Evolutionary conservation across 805 yeast genomes (phyloP).

Genomic region (Saccharomycopsis sp.): DNA sequence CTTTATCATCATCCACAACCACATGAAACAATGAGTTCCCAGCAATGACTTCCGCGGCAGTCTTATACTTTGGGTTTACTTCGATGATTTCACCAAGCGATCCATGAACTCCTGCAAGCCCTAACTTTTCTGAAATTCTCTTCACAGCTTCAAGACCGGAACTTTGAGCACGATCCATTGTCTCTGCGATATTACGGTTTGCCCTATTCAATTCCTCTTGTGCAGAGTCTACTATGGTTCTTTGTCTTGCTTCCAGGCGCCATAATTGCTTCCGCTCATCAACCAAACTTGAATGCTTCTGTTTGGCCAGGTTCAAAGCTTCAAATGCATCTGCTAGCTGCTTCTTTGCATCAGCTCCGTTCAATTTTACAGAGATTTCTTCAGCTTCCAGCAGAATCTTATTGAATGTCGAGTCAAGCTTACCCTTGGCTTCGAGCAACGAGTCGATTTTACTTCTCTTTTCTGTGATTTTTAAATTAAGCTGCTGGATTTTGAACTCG

Average conservation of each 20-base stretch:
- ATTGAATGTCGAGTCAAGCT: slow-evolving; percentile 22
- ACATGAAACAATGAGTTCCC: slow-evolving; percentile 82
- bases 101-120: slow-evolving; percentile 68
- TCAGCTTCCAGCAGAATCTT: slow-evolving; percentile 28
- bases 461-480: slow-evolving; percentile 28
- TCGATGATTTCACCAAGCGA: slow-evolving; percentile 77
- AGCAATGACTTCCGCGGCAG: slow-evolving; percentile 85
- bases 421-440: slow-evolving; percentile 16
- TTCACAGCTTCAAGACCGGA: slow-evolving; percentile 65
- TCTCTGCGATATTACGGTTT: slow-evolving; percentile 55
- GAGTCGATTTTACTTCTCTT: slow-evolving; percentile 27
- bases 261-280: slow-evolving; percentile 69
- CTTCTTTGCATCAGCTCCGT: slow-evolving; percentile 30
- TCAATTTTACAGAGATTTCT: slow-evolving; percentile 32
- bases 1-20: slow-evolving; percentile 81
- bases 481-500: slow-evolving; percentile 38
- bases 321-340: slow-evolving; percentile 30
- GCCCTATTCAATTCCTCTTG: slow-evolving; percentile 49
- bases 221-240: slow-evolving; percentile 49
- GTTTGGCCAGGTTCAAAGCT: slow-evolving; percentile 31
- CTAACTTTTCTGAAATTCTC: slow-evolving; percentile 52
- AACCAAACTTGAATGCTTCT: slow-evolving; percentile 37
- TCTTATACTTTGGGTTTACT: slow-evolving; percentile 74
- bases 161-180: slow-evolving; percentile 67
- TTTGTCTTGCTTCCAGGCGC: slow-evolving; percentile 69